phyloP scores from a whole-genome alignment of 2,329 filamentous ascomycete species.

The Cercospora nicotianae region DNA sequence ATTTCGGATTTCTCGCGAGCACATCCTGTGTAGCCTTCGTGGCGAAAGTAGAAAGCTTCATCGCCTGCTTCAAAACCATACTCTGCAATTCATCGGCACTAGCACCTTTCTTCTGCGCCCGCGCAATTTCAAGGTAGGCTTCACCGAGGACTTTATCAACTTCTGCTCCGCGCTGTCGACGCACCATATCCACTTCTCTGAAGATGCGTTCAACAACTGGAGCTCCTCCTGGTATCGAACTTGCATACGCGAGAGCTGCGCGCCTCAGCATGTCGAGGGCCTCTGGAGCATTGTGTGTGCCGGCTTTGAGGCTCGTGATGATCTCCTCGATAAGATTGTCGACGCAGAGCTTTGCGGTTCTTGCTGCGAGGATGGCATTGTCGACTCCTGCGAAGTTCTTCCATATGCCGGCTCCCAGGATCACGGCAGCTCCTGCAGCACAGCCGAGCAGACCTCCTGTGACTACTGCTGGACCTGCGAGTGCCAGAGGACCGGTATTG shows the following conservation, averaged over 20 bases:
- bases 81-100: constrained; percentile 25
- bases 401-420: constrained; percentile 33
- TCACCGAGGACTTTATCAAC: constrained; percentile 31
- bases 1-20: constrained; percentile 32
- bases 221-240: constrained; percentile 31
- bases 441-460: constrained; percentile 36
- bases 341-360: constrained; percentile 31
- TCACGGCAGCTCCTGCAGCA: constrained; percentile 31
- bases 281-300: constrained; percentile 35
- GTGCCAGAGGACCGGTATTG: constrained; percentile 15
- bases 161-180: constrained; percentile 30
- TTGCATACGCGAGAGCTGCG: constrained; percentile 34
- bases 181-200: constrained; percentile 31
- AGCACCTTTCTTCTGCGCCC: constrained; percentile 26
- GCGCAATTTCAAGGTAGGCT: constrained; percentile 27
- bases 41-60: constrained; percentile 30
- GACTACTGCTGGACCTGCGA: constrained; percentile 29
- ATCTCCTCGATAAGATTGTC: constrained; percentile 35
- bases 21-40: constrained; percentile 30
- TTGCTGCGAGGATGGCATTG: constrained; percentile 32
- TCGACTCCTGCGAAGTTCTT: constrained; percentile 30
- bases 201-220: constrained; percentile 33
- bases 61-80: constrained; percentile 29
- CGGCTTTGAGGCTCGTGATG: constrained; percentile 32
- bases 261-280: constrained; percentile 35